Conservation (phyloP, 1,139 yeast species). For the Pichia sp. region DNA sequence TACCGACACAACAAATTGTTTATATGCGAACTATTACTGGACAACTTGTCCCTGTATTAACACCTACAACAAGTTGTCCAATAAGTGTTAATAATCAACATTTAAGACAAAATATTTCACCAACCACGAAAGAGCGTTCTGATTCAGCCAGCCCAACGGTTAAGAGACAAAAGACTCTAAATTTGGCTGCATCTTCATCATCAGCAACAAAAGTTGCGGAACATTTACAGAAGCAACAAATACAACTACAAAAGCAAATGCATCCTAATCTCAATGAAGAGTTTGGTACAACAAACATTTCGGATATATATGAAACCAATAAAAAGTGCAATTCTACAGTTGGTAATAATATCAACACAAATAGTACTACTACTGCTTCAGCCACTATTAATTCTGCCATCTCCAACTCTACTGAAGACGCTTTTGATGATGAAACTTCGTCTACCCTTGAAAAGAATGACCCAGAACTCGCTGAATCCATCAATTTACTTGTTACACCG, state of each 20-base stretch:
- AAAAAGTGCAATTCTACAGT: background rate
- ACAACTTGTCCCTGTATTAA: slow-evolving; percentile 7
- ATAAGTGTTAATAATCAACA: background rate
- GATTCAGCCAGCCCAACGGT: too few relatives aligned
- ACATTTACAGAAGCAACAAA: slow-evolving; percentile 9
- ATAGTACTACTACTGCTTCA: background rate
- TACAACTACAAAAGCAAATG: slow-evolving; percentile 7
- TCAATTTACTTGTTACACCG: background rate
- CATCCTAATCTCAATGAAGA: slow-evolving; percentile 8
- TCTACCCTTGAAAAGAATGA: background rate
- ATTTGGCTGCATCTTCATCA: background rate
- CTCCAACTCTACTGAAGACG: slow-evolving; percentile 1
- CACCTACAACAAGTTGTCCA: background rate
- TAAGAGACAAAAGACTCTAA: slow-evolving; percentile 6
- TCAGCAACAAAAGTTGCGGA: slow-evolving; percentile 5
- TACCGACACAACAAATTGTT: slow-evolving; percentile 1
- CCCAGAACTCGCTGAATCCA: background rate
- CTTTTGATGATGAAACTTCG: background rate
- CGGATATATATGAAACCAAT: slow-evolving; percentile 8
- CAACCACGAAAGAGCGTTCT: background rate
- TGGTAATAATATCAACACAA: background rate
- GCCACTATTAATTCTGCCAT: background rate
- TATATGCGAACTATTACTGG: slow-evolving; percentile 8
- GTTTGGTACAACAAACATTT: slow-evolving; percentile 6
- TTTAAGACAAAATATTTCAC: too few relatives aligned